Conservation (phyloP, 164 flowering plant genomes). For the Sedum album region DNA sequence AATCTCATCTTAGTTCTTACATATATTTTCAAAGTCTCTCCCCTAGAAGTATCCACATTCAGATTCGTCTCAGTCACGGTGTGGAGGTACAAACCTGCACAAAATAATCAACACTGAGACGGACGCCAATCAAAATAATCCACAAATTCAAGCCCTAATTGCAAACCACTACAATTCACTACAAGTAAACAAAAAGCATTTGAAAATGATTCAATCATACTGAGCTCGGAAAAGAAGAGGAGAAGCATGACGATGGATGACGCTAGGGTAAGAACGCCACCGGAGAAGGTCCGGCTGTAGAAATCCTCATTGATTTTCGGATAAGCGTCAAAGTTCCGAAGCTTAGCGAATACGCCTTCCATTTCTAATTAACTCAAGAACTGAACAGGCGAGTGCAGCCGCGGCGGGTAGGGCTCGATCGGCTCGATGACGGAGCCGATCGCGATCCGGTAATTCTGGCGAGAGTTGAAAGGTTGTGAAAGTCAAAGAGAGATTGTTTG, state of each 20-base stretch:
- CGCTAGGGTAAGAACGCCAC: constrained; percentile 47
- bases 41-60: neutral
- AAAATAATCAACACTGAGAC: neutral
- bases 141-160: neutral
- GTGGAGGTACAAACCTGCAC: constrained; percentile 2
- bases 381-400: too few species aligned
- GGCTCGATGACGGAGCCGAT: too few species aligned
- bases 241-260: constrained; percentile 53
- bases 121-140: too few species aligned
- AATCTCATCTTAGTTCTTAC: neutral
- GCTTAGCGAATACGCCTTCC: constrained; percentile 31
- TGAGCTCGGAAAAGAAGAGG: constrained; percentile 61
- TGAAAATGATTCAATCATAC: constrained; percentile 16
- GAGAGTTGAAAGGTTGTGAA: neutral
- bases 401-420: too few species aligned
- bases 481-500: constrained; percentile 1
- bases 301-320: constrained; percentile 68
- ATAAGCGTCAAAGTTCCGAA: constrained; percentile 50
- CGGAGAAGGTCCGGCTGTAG: constrained; percentile 62
- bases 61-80: neutral
- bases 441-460: neutral
- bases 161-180: neutral
- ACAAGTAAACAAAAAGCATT: neutral
- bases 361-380: constrained; percentile 14
- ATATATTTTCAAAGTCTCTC: neutral